Conservation (phyloP, 2,329 filamentous ascomycete species). For the Trichoderma simmonsii region DNA sequence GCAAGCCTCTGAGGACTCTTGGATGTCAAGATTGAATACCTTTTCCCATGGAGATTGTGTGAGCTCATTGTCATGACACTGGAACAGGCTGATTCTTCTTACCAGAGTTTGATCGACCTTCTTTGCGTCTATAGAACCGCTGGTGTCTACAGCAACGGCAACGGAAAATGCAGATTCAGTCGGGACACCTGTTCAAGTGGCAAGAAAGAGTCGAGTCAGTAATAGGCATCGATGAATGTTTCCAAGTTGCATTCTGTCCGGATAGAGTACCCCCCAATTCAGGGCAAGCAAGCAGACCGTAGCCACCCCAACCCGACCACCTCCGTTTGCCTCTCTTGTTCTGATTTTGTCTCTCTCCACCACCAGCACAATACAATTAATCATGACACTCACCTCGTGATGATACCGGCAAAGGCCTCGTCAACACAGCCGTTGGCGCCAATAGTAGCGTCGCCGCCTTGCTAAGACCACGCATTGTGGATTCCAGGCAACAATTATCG, state of each 20-base stretch:
- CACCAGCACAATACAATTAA: not conserved
- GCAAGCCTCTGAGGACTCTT: conserved; percentile 12
- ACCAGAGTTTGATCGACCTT: conserved; percentile 11
- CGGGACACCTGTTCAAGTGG: not conserved
- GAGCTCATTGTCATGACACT: not conserved
- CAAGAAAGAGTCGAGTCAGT: not conserved
- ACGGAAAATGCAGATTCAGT: conserved; percentile 4
- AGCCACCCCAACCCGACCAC: not conserved
- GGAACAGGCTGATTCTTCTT: not conserved
- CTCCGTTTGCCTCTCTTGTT: not conserved
- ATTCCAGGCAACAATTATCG: conserved; percentile 4
- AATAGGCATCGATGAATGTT: not conserved
- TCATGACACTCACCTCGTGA: not conserved
- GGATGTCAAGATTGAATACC: conserved; percentile 14
- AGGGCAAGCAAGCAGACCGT: not conserved
- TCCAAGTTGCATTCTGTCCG: not conserved
- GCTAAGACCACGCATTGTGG: conserved; percentile 17
- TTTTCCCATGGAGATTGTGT: not conserved
- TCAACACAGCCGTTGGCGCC: conserved; percentile 13
- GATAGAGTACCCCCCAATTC: conserved; percentile 3
- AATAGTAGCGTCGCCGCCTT: conserved; percentile 12
- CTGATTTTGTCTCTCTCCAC: not conserved
- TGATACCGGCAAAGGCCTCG: not conserved
- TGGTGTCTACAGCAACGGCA: conserved; percentile 1
- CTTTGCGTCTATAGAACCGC: not conserved